Evolutionary conservation across 2,329 filamentous ascomycete genomes (phyloP).

Genomic region (Penicillium sp.): DNA sequence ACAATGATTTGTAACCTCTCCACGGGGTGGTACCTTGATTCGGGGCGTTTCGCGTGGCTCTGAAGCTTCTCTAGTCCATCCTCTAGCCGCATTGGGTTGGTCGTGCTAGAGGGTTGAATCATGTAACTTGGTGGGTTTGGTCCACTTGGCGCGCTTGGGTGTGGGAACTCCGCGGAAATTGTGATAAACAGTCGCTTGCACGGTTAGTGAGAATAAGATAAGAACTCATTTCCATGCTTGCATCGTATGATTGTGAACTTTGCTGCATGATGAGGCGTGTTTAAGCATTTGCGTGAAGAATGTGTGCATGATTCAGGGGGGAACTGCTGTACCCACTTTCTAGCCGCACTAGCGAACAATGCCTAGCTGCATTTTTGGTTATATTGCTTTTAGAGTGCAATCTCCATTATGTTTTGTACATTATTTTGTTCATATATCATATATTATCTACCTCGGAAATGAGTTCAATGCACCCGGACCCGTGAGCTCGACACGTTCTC

Average conservation of each 20-base stretch:
- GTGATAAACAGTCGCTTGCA: background rate
- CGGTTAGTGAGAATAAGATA: background rate
- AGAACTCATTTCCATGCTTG: too few relatives aligned
- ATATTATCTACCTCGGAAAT: background rate
- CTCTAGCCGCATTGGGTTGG: background rate
- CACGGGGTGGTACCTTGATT: background rate
- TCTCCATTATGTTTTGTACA: background rate
- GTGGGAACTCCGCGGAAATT: constrained; percentile 7
- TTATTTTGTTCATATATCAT: background rate
- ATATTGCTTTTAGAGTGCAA: background rate
- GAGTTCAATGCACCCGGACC: background rate
- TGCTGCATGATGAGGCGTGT: background rate
- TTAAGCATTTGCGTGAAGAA: background rate
- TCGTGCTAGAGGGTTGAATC: background rate
- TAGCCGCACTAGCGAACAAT: background rate
- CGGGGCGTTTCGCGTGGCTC: background rate
- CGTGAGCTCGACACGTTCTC: constrained; percentile 17
- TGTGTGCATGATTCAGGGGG: background rate
- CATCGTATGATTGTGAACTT: background rate
- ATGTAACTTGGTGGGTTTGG: constrained; percentile 1
- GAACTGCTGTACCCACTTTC: background rate
- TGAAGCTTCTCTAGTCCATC: background rate
- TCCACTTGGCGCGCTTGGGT: constrained; percentile 12
- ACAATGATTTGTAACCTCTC: background rate
- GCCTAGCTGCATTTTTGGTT: background rate